phyloP scores from a whole-genome alignment of 75 land plant genomes.

The Cryptomeria japonica region DNA sequence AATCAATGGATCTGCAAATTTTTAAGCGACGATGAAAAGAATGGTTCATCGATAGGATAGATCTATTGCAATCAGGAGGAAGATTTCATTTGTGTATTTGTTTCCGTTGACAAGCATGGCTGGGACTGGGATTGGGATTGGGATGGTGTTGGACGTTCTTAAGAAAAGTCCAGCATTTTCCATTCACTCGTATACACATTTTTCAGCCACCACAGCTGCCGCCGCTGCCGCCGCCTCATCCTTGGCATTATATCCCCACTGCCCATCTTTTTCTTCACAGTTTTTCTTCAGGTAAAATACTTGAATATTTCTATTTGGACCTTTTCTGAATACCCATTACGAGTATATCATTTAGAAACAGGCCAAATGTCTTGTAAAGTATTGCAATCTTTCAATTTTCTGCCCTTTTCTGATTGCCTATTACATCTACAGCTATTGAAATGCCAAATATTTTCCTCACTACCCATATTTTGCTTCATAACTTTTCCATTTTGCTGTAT shows the following conservation, averaged over 20 bases:
- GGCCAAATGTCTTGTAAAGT: too few relatives aligned
- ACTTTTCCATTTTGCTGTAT: background rate
- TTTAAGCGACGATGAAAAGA: background rate
- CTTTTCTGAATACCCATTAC: too few relatives aligned
- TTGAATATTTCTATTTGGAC: background rate
- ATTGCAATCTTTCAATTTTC: too few relatives aligned
- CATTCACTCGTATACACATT: constrained; percentile 14
- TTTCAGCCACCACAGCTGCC: constrained; percentile 38
- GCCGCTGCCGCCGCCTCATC: constrained; percentile 57
- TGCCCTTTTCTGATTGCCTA: background rate
- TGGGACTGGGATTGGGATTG: constrained; percentile 11
- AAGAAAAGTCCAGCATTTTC: constrained; percentile 18
- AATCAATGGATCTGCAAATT: background rate
- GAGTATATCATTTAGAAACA: too few relatives aligned
- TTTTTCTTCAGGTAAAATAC: constrained; percentile 39
- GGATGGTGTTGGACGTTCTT: constrained; percentile 3
- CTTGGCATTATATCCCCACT: constrained; percentile 30
- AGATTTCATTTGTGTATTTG: background rate
- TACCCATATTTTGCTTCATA: constrained; percentile 22
- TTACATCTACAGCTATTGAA: constrained; percentile 7
- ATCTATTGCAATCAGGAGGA: background rate
- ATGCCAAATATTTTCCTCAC: constrained; percentile 29
- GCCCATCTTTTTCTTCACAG: constrained; percentile 31
- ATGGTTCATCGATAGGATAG: background rate
- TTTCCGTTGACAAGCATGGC: background rate